Base-by-base conservation (phyloP, 2,329 filamentous ascomycete species). In the Cercospora sesami region DNA sequence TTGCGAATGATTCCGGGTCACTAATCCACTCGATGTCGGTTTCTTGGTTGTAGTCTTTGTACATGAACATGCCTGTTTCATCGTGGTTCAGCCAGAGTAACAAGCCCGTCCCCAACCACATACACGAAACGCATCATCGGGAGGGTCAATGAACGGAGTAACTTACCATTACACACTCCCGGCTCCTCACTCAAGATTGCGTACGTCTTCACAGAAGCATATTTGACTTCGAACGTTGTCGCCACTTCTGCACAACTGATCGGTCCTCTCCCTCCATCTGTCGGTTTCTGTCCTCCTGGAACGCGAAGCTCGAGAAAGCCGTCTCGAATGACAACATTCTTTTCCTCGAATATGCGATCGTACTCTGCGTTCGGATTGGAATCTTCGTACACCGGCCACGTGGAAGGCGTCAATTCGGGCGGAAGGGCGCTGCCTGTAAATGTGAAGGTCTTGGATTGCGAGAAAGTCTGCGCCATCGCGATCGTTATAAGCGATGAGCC, bases 21-120 rank as follows among this genome's bases (percentile, higher is more conserved):
- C 60, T 69, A 7, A 74, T 63, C 67, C 71, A 74, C 64, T 74
- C 73, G 39, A 74, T 74, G 61, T 74, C 72, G 14, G 66, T 67
- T 42, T 74, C 73, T 18, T 74, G 71, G 21, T 53, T 68, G 31
- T 72, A 65, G 33, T 62, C 58, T 16, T 67, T 42, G 60, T 73
- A 73, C 23, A 71, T 68, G 68, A 74, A 74, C 60, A 72, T 68
- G 2, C 71, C 71, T 58, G 63, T 7, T 36, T 33, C 55, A 14
- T n/a, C n/a, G n/a, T 55, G 2, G 0, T 59, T 59, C 5, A 59
- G 55, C 55, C 21, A 8, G 6, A n/a, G 23, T n/a, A 55, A 4
- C 48, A 55, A n/a, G 23, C 16, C 2, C 48, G 5, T 28, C 23
- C 48, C 9, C 12, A 23, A n/a, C 48, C 48, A 7, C 23, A 30